Evolutionary conservation across 257 asterid species (phyloP).

Genomic region (Solanum peruvianum): DNA sequence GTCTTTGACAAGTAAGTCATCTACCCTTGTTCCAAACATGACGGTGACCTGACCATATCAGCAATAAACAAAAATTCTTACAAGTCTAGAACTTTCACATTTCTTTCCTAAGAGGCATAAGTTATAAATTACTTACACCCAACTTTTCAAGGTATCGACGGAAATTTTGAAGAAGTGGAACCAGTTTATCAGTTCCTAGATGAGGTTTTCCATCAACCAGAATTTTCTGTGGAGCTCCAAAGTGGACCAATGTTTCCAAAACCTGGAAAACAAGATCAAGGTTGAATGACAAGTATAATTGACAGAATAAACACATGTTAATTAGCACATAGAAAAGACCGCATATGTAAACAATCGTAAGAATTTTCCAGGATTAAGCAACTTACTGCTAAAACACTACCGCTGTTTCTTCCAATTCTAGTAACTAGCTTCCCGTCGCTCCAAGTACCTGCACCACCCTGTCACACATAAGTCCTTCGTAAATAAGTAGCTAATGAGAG

Average conservation of each 20-base stretch:
- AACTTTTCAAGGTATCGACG: slow-evolving; percentile 59
- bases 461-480: slow-evolving; percentile 74
- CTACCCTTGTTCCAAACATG: slow-evolving; percentile 80
- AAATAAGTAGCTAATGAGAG: slow-evolving; percentile 14
- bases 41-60: slow-evolving; percentile 51
- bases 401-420: slow-evolving; percentile 84
- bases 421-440: slow-evolving; percentile 97
- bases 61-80: neutral
- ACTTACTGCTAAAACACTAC: slow-evolving; percentile 62
- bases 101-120: slow-evolving; percentile 4
- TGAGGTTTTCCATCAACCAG: slow-evolving; percentile 94
- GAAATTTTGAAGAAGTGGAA: slow-evolving; percentile 73
- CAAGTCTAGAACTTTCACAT: neutral
- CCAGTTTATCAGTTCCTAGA: slow-evolving; percentile 85
- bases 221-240: slow-evolving; percentile 89
- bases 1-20: slow-evolving; percentile 67
- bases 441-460: slow-evolving; percentile 99
- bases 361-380: slow-evolving; percentile 1
- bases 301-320: neutral
- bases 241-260: slow-evolving; percentile 68
- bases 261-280: slow-evolving; percentile 34
- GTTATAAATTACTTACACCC: slow-evolving; percentile 59
- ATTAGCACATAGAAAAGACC: neutral
- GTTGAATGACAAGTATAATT: neutral
- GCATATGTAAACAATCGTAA: neutral